Evolutionary conservation across 1,284 basidiomycete species (phyloP).

Genomic region (Apiotrichum gracile): DNA sequence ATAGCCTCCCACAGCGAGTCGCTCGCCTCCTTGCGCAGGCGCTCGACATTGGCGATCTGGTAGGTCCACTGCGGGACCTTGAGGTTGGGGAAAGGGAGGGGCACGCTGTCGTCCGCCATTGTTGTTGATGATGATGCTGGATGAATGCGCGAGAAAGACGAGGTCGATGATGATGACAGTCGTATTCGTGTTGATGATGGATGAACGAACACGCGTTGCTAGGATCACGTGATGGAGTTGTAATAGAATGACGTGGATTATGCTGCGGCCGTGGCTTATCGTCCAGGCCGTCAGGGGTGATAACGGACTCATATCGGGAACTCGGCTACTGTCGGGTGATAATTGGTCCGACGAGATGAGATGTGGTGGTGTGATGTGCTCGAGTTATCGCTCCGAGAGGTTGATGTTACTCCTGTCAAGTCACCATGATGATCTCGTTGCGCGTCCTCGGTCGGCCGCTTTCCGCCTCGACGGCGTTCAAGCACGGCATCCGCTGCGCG

Average conservation of each 20-base stretch:
- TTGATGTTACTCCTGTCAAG: too few species aligned
- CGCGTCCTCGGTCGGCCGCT: background rate
- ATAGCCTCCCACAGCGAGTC: constrained; percentile 67
- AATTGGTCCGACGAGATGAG: too few species aligned
- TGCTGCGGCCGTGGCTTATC: background rate
- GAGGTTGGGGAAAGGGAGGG: constrained; percentile 80
- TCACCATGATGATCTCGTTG: background rate
- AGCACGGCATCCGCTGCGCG: background rate
- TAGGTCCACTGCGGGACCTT: constrained; percentile 71
- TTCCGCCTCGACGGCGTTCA: background rate
- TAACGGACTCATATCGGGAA: too few species aligned
- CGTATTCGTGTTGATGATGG: background rate
- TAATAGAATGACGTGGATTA: background rate
- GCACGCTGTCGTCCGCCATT: constrained; percentile 73
- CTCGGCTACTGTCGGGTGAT: too few species aligned
- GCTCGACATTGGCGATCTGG: constrained; percentile 60
- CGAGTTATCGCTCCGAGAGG: too few species aligned
- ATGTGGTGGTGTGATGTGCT: too few species aligned
- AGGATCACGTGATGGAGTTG: background rate
- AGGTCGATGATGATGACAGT: background rate
- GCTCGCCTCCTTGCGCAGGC: constrained; percentile 63
- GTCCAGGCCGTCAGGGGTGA: too few species aligned
- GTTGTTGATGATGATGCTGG: constrained; percentile 4
- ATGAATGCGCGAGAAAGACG: background rate
- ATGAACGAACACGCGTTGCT: background rate